Conservation (phyloP, 2,329 filamentous ascomycete species). For the Botrytis squamosa region DNA sequence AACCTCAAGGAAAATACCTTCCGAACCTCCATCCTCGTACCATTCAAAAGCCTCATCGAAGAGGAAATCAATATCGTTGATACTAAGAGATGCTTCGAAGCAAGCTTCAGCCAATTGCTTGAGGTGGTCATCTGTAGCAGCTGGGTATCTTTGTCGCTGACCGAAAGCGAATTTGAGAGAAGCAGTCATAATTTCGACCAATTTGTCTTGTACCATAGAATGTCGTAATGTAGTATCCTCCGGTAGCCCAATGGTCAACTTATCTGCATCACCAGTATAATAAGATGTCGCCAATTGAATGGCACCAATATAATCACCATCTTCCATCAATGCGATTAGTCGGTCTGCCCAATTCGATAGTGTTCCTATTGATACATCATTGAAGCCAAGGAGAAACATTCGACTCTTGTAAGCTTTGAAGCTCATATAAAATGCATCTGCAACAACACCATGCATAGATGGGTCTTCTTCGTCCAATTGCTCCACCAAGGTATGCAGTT, state of each 20-base stretch:
- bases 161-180: conserved; percentile 88
- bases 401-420: conserved; percentile 94
- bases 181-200: conserved; percentile 89
- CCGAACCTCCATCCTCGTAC: conserved; percentile 74
- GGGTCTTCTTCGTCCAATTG: conserved; percentile 82
- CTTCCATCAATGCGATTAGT: conserved; percentile 89
- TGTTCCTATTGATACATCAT: conserved; percentile 85
- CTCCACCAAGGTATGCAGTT: conserved; percentile 82
- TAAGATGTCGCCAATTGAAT: conserved; percentile 90
- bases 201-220: conserved; percentile 79
- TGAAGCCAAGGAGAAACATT: conserved; percentile 89
- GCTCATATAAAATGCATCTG: conserved; percentile 97
- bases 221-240: conserved; percentile 77
- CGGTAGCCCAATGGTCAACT: conserved; percentile 87
- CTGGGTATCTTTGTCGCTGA: conserved; percentile 52
- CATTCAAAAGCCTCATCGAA: conserved; percentile 89
- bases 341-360: conserved; percentile 97
- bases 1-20: conserved; percentile 79
- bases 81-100: conserved; percentile 77
- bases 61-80: conserved; percentile 77
- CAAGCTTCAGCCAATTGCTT: conserved; percentile 78
- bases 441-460: conserved; percentile 92
- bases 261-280: conserved; percentile 88
- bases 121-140: conserved; percentile 54
- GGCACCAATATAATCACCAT: conserved; percentile 91